A percentile compares a stretch with the other conserved stretches of the same genome.
Conservation (phyloP, 2,329 filamentous ascomycete species). For the Cercospora nicotianae region DNA sequence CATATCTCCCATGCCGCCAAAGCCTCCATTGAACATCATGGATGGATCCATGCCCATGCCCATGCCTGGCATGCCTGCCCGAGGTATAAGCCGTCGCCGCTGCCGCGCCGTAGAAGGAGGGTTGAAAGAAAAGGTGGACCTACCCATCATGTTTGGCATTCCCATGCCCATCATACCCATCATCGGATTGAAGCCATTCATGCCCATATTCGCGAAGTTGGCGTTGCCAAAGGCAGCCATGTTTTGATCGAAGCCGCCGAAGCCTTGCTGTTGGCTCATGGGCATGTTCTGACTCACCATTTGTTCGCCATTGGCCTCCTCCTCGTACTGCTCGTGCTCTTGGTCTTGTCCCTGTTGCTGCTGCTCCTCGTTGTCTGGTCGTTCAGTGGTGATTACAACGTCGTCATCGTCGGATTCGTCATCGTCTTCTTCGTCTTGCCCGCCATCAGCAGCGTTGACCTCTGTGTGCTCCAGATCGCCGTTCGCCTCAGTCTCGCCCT, state of each 20-base stretch:
- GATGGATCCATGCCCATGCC: slow-evolving; percentile 83
- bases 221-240: slow-evolving; percentile 27
- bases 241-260: slow-evolving; percentile 29
- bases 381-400: slow-evolving; percentile 37
- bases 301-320: slow-evolving; percentile 20
- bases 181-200: slow-evolving; percentile 67
- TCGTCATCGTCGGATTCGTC: slow-evolving; percentile 33
- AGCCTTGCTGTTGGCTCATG: slow-evolving; percentile 27
- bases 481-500: slow-evolving; percentile 4
- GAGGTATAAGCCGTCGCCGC: slow-evolving; percentile 29
- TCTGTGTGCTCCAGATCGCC: slow-evolving; percentile 8
- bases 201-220: slow-evolving; percentile 33
- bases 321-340: slow-evolving; percentile 22
- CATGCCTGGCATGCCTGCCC: slow-evolving; percentile 62
- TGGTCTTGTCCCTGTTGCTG: slow-evolving; percentile 23
- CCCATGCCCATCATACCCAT: slow-evolving; percentile 57
- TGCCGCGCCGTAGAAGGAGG: slow-evolving; percentile 21
- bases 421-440: slow-evolving; percentile 26
- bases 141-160: slow-evolving; percentile 77
- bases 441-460: slow-evolving; percentile 20
- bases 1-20: slow-evolving; percentile 75
- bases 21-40: slow-evolving; percentile 65
- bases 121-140: slow-evolving; percentile 41
- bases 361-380: slow-evolving; percentile 27
- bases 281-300: slow-evolving; percentile 22